phyloP scores from a whole-genome alignment of 352 stramenopile genomes.

The Blastocystis sp. region DNA sequence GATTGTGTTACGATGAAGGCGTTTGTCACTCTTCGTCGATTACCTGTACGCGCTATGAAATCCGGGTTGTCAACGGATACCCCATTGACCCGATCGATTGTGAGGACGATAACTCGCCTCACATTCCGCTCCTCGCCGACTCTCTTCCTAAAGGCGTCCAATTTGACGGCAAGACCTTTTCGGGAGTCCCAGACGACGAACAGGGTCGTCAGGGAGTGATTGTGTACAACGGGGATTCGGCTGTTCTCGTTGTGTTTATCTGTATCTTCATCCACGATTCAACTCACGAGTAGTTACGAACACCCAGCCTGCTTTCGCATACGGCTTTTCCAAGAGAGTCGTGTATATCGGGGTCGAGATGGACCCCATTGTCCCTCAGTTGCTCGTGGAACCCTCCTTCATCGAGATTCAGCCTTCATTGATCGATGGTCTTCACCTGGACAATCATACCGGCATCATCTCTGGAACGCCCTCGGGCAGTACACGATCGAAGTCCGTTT shows the following conservation, averaged over 20 bases:
- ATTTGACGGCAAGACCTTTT: conserved; percentile 50
- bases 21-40: not conserved
- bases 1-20: not conserved
- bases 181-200: not conserved
- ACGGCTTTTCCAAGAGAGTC: not conserved
- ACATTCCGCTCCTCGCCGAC: not conserved
- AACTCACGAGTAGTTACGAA: conserved; percentile 1
- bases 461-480: not conserved
- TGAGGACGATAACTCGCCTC: conserved; percentile 22
- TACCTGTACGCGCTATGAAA: not conserved
- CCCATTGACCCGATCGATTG: conserved; percentile 10
- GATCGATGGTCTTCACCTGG: conserved; percentile 2
- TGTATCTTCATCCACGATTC: not conserved
- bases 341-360: not conserved
- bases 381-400: not conserved
- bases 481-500: not conserved
- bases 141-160: not conserved
- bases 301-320: not conserved
- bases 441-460: conserved; percentile 35
- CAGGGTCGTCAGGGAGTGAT: conserved; percentile 5
- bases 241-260: not conserved
- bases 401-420: not conserved
- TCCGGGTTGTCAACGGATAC: not conserved
- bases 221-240: conserved; percentile 37
- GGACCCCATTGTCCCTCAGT: conserved; percentile 13